These are phyloP conservation scores for Lepiota venenata DNA, from an alignment of 768 basidiomycete genomes.

Conservation along the genomic window DNA sequence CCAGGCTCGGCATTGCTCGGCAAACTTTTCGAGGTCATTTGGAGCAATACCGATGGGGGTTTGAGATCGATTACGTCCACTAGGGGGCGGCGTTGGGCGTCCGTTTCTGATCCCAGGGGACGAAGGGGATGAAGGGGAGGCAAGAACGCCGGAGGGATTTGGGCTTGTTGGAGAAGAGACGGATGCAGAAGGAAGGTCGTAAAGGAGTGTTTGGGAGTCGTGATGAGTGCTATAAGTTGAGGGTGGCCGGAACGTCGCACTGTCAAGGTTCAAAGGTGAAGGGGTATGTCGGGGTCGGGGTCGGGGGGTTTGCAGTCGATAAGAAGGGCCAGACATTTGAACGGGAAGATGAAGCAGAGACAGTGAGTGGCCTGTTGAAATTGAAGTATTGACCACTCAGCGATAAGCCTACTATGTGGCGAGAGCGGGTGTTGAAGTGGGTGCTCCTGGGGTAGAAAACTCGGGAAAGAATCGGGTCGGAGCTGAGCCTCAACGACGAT, in stretches of 20 bases:
- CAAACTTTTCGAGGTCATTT: conserved; percentile 76
- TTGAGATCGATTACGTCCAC: conserved; percentile 57
- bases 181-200: conserved; percentile 65
- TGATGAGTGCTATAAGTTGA: conserved; percentile 39
- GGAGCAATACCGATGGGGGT: conserved; percentile 66
- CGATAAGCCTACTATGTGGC: neutral
- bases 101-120: conserved; percentile 49
- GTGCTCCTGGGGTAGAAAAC: no score
- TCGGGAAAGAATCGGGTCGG: no score
- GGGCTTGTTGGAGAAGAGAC: conserved; percentile 60
- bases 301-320: conserved; percentile 63
- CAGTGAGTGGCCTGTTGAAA: neutral
- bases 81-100: conserved; percentile 56
- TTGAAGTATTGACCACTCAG: neutral
- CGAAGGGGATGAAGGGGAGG: conserved; percentile 52
- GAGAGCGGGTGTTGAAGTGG: neutral
- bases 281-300: conserved; percentile 62
- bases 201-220: conserved; percentile 65
- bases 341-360: conserved; percentile 20
- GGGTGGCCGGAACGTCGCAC: conserved; percentile 37
- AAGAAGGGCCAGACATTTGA: conserved; percentile 57
- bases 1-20: conserved; percentile 77
- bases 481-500: neutral
- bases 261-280: conserved; percentile 55
- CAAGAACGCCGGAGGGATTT: conserved; percentile 46